Base-by-base conservation (phyloP, 108 stramenopile species). In the Pseudonitzschia delicatissima region DNA sequence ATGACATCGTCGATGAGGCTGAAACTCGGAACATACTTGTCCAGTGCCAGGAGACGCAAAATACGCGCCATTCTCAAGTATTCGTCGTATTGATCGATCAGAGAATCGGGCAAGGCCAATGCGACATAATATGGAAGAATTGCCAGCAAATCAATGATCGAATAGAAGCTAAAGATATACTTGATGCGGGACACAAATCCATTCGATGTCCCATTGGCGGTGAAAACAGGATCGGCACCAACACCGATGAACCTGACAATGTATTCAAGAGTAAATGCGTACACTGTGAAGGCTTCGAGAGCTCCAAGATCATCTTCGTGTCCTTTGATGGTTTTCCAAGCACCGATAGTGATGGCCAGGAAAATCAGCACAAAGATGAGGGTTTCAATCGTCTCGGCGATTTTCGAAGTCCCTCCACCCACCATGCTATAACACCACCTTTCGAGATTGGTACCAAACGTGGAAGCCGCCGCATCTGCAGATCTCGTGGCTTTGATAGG, bases 191-290 rank as follows among this genome's bases (percentile, higher is more conserved):
- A 55, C 5, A 21, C 26, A 35, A 81, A 23, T 5, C 36, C 63
- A 42, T 73, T 62, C n/a, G 51, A 12, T 1, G n/a, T 23, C 8
- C 53, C 31, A 29, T 1, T 32, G n/a, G 12, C 5, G 17, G 78
- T 71, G 83, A 86, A 90, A 21, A 77, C 74, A 20, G 88, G 87
- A 65, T 92, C 87, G 6, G 87, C 88, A 6, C 81, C 85, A 25
- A 68, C 82, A 7, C 88, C 88, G 57, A 92, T 65, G 35, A 95
- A 64, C 0, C 96, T 82, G 18, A 93, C 52, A 3, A 93, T 12
- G 62, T 96, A 96, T 57, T 96, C 96, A 25, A 91, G 26, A 8
- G 96, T 96, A 74, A 96, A 96, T n/a, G 92, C 77, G 25, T 83
- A 44, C 4, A 96, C 93, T 3, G 92, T 89, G 3, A 87, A 29